Base-by-base conservation (phyloP, 306 rosid genomes). In the Datisca glomerata region DNA sequence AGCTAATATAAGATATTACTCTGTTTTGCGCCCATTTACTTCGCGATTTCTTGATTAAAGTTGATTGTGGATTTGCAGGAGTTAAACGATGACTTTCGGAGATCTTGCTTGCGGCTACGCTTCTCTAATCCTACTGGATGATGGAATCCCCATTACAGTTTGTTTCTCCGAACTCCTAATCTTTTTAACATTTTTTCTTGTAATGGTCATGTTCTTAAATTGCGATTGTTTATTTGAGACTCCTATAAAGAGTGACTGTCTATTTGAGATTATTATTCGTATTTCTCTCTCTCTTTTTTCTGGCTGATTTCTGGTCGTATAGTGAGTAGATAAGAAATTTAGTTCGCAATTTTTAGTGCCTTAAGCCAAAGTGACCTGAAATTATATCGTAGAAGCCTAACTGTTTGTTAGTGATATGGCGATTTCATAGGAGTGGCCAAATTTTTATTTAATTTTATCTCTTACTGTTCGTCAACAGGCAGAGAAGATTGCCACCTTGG, bases 81-180 rank as follows among this genome's bases (percentile, higher is more conserved):
- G n/a, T n/a, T 32, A 41, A 3, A 37, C 58, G 25, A 73, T 79
- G 93, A 70, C 83, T 55, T 0, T 18, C 20, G 74, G 63, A 16
- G 94, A 83, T 51, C 20, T 53, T 36, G 97, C 91, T 27, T 79
- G 86, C 69, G 12, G 41, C 17, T 83, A 73, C 59, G 94, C 97
- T 3, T 23, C 53, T 20, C 14, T 87, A 57, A 72, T 79, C 60
- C 97, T 87, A 16, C 28, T 59, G 0, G 94, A 77, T 4, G 93
- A 79, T 7, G 43, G 51, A 21, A 77, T 76, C 48, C 2, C 80
- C 0, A 43, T 73, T 21, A 87, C 93, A 8, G 97, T 87, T 82
- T 59, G 61, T 51, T 69, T 68, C 29, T 27, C 19, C 20, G 5
- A 7, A 43, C 11, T 12, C 13, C 11, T 32, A n/a, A 17, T 46